Evolutionary conservation across 2,329 filamentous ascomycete genomes (phyloP).

Genomic region (Samsoniella hepiali): DNA sequence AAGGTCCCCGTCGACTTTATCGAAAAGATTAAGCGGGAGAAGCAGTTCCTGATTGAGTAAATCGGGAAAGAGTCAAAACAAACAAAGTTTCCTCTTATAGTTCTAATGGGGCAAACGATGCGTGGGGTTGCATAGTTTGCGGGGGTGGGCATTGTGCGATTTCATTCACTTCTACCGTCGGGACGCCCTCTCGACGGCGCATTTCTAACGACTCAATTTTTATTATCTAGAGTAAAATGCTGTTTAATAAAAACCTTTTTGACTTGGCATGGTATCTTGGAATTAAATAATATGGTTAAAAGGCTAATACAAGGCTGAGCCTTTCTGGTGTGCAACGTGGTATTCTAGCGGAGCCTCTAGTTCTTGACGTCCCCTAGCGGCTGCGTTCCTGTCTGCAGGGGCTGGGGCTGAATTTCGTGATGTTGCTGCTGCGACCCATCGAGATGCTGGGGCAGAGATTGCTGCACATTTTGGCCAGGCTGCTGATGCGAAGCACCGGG

Average conservation of each 20-base stretch:
- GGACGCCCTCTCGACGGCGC: neutral
- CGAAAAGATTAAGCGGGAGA: conserved; percentile 58
- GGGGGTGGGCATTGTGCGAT: neutral
- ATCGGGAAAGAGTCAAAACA: neutral
- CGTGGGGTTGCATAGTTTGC: neutral
- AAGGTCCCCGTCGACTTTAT: conserved; percentile 58
- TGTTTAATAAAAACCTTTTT: neutral
- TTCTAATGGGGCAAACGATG: neutral
- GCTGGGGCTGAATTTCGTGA: neutral
- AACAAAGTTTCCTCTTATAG: too few species aligned
- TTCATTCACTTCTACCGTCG: neutral
- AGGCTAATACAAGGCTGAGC: neutral
- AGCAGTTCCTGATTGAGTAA: conserved; percentile 49
- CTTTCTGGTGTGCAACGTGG: neutral
- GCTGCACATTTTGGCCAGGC: neutral
- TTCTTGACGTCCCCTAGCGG: neutral
- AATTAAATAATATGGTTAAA: too few species aligned
- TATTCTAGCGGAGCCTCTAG: neutral
- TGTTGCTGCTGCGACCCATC: neutral
- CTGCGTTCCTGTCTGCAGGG: neutral
- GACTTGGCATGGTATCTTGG: neutral
- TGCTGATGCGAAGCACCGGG: neutral
- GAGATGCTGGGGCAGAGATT: neutral
- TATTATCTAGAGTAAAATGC: neutral
- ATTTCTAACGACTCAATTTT: neutral